Conservation (phyloP, 306 rosid genomes). For the Acacia confusa region DNA sequence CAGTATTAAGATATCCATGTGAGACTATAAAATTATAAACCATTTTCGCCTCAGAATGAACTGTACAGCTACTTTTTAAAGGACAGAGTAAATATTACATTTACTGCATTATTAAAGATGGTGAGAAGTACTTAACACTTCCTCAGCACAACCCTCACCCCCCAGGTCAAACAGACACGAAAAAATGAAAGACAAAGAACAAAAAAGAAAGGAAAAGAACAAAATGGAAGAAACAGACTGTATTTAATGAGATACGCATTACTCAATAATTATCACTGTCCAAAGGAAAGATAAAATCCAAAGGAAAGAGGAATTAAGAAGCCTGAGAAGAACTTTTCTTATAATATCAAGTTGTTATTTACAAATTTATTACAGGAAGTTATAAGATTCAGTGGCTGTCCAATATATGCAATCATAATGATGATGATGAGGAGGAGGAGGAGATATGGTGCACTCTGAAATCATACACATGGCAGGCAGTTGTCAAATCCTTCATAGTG, state of each 20-base stretch:
- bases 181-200: neutral
- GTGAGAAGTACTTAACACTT: neutral
- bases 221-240: neutral
- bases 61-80: neutral
- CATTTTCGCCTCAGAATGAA: neutral
- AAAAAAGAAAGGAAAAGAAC: neutral
- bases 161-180: neutral
- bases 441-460: neutral
- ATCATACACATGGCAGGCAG: neutral
- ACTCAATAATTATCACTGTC: neutral
- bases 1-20: neutral
- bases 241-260: no score
- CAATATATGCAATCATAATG: neutral
- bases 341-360: neutral
- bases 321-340: neutral
- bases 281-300: neutral
- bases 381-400: neutral
- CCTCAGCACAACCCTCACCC: neutral
- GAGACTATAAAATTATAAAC: neutral
- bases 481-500: neutral
- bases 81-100: neutral
- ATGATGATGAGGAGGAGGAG: neutral
- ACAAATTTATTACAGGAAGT: neutral
- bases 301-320: neutral
- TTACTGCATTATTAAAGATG: neutral